Evolutionary conservation across 768 basidiomycete genomes (phyloP), one percentile per base, ranked within the genome.

Genomic region (Trametes maxima): DNA sequence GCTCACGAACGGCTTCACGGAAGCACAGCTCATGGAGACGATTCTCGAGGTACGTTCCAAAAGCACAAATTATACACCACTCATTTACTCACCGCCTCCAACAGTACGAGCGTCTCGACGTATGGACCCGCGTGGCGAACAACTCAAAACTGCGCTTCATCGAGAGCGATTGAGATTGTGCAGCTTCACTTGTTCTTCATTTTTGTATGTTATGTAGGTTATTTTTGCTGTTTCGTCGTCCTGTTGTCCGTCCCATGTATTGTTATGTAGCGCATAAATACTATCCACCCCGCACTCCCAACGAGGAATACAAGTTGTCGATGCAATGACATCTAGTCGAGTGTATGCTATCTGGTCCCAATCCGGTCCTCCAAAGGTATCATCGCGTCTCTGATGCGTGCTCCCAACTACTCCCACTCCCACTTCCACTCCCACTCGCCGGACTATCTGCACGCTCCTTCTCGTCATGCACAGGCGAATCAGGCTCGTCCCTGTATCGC

Each of bases 71-170:
- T 7, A 24, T 24, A 13, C 5, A 21, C 4, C 8, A 21, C 21
- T 19, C 22, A 24, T 24, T 11, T 69, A 50, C 55, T 62, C 68
- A 56, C 59, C 51, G 37, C 45, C 66, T 13, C 19, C 40, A 47
- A 46, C 69, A 98, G 95, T 98, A 97, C 73, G 95, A 97, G 73
- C 82, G 87, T 48, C 79, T 95, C 65, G 85, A 90, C 56, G 83
- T 95, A 54, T 87, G 89, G 83, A 80, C 85, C 51, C 85, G 92
- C 3, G 86, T 92, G n/a, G 92, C 93, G 11, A 92, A 90, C 67
- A 87, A 86, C 54, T 85, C 90, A 1, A 91, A 92, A 71, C 74
- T 98, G 42, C 87, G 87, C 50, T 91, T 95, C 72, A 80, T 85
- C 25, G 58, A 67, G 33, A 59, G 48, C 33, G 57, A 59, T 16